Percentiles rank a stretch among this genome's conserved stretches.
These are phyloP conservation scores for Spergularia bocconei DNA, from an alignment of 148 eudicot genomes.

Conservation along the genomic window DNA sequence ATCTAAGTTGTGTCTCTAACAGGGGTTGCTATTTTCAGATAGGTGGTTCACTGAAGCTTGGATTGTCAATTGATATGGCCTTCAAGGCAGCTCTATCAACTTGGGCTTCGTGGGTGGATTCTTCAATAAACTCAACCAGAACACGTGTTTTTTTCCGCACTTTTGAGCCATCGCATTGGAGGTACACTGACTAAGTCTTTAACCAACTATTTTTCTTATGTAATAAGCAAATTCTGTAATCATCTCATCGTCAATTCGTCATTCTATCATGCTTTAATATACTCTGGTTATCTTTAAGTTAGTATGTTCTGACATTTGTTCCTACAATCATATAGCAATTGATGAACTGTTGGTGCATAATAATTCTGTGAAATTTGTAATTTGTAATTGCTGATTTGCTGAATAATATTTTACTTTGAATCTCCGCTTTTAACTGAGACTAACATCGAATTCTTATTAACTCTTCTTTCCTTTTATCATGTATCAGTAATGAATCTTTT, in stretches of 20 bases:
- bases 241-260: neutral
- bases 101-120: constrained; percentile 65
- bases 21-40: constrained; percentile 73
- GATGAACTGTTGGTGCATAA: neutral
- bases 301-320: too few species aligned
- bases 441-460: neutral
- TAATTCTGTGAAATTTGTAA: neutral
- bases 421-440: neutral
- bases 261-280: neutral
- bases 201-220: neutral
- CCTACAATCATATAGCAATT: neutral
- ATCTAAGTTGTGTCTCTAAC: constrained; percentile 38
- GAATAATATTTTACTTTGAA: neutral
- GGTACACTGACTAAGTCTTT: constrained; percentile 27
- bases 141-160: constrained; percentile 62
- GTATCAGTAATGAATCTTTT: constrained; percentile 42
- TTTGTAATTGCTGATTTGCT: neutral
- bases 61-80: constrained; percentile 48
- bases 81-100: constrained; percentile 48
- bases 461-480: constrained; percentile 12
- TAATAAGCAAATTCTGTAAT: neutral
- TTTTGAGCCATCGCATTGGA: constrained; percentile 74
- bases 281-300: too few species aligned
- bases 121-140: constrained; percentile 38
- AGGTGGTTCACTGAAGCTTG: constrained; percentile 52